Base-by-base conservation (phyloP, 805 yeast genomes). In the Metschnikowia koreensis region DNA sequence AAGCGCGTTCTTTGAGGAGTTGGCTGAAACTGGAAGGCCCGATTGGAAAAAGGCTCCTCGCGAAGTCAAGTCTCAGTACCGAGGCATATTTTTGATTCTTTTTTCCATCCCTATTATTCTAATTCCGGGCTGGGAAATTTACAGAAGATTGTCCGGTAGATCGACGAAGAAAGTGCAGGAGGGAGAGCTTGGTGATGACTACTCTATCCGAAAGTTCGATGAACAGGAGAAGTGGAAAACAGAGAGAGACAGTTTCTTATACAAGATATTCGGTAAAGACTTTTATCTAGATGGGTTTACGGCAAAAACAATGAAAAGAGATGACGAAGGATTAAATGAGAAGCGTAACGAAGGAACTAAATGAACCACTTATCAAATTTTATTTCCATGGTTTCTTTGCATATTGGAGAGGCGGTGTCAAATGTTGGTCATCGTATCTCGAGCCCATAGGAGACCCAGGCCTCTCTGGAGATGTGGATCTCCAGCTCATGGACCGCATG, bases 41-140 rank as follows among this genome's bases (percentile, higher is more conserved):
- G 66, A 74, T 59, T 74, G 79, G 79, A 72, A 73, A 47, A 71
- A 67, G 54, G 78, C 78, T 0, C 76, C 77, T 2, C 57, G 60
- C 46, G 76, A 66, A 41, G 62, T 74, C 17, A 70, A 64, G 53
- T 63, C 60, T 11, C 53, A 75, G 38, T 73, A 72, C 57, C 62
- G 66, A 34, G 78, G 77, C 8, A 62, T 74, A 7, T 72, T 64
- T 54, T 54, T 71, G 59, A 66, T 74, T 1, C 59, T 74, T 26
- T 61, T 71, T 37, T 69, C 76, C 27, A 67, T 74, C 12, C 79
- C 79, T 0, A 51, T 74, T 8, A 53, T 73, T 8, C 45, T 66
- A 10, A 53, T 73, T 26, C 69, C 74, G 1, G 65, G 71, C 2
- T 62, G 61, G 51, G 77, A 73, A 52, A 50, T 74, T 46, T 63